Evolutionary conservation across 148 eudicot species (phyloP).

Genomic region (Cornus florida): DNA sequence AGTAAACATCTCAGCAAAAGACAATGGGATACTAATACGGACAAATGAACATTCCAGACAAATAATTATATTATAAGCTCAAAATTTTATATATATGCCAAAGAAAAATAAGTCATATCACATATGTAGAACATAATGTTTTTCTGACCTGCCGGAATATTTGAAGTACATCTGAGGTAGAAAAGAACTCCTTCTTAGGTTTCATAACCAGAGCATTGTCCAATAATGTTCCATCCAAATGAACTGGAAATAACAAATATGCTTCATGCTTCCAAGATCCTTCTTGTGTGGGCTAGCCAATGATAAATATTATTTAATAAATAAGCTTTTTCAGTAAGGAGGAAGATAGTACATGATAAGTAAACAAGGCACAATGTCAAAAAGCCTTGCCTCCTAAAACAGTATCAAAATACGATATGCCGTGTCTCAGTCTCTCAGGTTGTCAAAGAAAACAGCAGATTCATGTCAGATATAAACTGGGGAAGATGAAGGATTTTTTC

Average conservation of each 20-base stretch:
- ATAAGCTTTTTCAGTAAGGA: background rate
- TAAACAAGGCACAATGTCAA: background rate
- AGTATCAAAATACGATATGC: background rate
- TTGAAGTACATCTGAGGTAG: conserved; percentile 77
- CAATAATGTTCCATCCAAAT: conserved; percentile 79
- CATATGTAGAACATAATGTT: conserved; percentile 32
- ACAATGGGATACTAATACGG: background rate
- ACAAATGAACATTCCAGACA: background rate
- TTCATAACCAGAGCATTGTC: conserved; percentile 69
- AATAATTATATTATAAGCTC: too few species aligned
- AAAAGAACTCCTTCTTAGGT: conserved; percentile 79
- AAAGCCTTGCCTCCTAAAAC: background rate
- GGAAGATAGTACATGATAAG: background rate
- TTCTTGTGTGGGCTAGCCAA: conserved; percentile 64
- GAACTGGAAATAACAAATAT: conserved; percentile 85
- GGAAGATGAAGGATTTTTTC: background rate
- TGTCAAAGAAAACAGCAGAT: background rate
- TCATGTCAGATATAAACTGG: background rate
- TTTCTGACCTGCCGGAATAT: conserved; percentile 79
- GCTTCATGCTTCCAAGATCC: conserved; percentile 92
- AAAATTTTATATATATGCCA: background rate
- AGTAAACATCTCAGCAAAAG: background rate
- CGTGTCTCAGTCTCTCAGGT: background rate
- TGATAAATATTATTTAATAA: background rate
- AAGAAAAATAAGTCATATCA: conserved; percentile 15